Evolutionary conservation across 2,329 filamentous ascomycete species (phyloP).

Genomic region (Exophiala sp.): DNA sequence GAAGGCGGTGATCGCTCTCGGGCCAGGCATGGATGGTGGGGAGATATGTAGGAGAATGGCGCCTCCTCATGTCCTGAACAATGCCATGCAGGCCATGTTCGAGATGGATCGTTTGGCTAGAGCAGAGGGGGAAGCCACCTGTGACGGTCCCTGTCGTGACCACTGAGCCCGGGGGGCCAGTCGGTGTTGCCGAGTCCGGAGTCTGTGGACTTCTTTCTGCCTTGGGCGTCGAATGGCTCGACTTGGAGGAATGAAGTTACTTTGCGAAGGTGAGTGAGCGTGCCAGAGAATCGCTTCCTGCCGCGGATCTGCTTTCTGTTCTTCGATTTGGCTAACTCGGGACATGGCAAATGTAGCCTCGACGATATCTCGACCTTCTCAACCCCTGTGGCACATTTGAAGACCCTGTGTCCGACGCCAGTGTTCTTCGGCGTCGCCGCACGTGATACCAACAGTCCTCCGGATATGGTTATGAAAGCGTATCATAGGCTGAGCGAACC

Average conservation of each 20-base stretch:
- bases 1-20: conserved; percentile 37
- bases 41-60: conserved; percentile 32
- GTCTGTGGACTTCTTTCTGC: conserved; percentile 33
- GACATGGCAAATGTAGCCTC: conserved; percentile 1
- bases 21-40: conserved; percentile 33
- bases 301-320: not conserved
- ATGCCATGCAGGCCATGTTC: conserved; percentile 27
- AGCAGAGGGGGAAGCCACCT: conserved; percentile 31
- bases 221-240: conserved; percentile 32
- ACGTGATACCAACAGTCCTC: conserved; percentile 32
- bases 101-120: conserved; percentile 30
- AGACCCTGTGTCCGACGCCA: conserved; percentile 35
- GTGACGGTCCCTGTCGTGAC: conserved; percentile 32
- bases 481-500: conserved; percentile 35
- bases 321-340: not conserved
- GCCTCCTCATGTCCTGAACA: conserved; percentile 30
- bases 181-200: conserved; percentile 34
- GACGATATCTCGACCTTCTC: conserved; percentile 18
- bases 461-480: conserved; percentile 32
- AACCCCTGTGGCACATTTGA: conserved; percentile 29
- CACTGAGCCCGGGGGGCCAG: conserved; percentile 28
- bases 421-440: conserved; percentile 34
- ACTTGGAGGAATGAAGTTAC: conserved; percentile 40
- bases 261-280: conserved; percentile 28
- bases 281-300: not conserved